phyloP scores from a whole-genome alignment of 345 rosid species.

The Rhizophora apiculata region DNA sequence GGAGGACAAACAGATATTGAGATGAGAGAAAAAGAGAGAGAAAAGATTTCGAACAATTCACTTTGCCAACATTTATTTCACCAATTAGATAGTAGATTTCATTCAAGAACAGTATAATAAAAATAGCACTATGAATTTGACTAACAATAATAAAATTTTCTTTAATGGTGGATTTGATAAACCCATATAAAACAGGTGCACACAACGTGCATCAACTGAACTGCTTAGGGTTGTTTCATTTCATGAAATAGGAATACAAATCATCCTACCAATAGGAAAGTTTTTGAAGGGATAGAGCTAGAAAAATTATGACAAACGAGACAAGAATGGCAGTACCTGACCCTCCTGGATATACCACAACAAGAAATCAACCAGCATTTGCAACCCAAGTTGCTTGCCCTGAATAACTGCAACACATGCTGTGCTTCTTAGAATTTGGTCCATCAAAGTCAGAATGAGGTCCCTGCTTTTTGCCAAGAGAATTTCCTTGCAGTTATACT shows the following conservation, averaged over 20 bases:
- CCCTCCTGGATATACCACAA: conserved; percentile 85
- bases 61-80: no score
- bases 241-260: not conserved
- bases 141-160: no score
- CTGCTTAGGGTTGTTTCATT: no score
- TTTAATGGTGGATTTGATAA: no score
- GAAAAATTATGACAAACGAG: not conserved
- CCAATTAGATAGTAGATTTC: no score
- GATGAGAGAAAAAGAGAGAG: no score
- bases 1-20: no score
- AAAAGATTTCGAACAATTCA: no score
- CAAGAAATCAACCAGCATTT: conserved; percentile 98
- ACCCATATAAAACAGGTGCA: no score
- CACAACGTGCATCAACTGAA: no score
- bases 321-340: conserved; percentile 55
- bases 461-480: conserved; percentile 46
- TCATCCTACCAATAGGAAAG: not conserved
- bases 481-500: not conserved
- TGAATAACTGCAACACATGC: conserved; percentile 78
- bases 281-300: not conserved
- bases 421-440: conserved; percentile 79
- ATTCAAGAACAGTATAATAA: no score
- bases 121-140: no score
- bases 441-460: conserved; percentile 93
- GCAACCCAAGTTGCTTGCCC: conserved; percentile 70